Base-by-base conservation (phyloP, 1,284 basidiomycete species). In the Puccinia horiana region DNA sequence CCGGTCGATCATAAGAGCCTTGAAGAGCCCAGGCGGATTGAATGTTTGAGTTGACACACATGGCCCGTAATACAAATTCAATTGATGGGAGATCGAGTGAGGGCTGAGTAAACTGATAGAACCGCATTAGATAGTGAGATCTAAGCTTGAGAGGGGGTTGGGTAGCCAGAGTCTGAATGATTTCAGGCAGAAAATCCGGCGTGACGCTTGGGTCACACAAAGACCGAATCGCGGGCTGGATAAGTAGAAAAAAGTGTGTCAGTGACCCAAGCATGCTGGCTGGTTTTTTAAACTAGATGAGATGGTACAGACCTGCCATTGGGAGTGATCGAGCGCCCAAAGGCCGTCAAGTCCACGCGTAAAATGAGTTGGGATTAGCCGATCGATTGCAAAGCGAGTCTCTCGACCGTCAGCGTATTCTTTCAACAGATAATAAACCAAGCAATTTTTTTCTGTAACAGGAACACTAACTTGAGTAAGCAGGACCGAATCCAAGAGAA, bases 291-390 rank as follows among this genome's bases (percentile, higher is more conserved):
- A 42, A 20, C 4, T 26, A 72, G 35, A 2, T 42, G 16, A 32
- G 32, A 32, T 47, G 26, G 37, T 37, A 80, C 78, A 23, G 37
- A 73, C 78, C 69, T 80, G 49, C 78, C 78, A 80, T 63, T 72
- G 67, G 32, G 78, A 72, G 42, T 80, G 78, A 73, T 80, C 78
- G 78, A 80, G 78, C 44, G 69, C 67, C 78, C 78, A 80, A n/a
- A 80, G n/a, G 40, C 69, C 78, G 42, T 80, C 78, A 32, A 80
- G 47, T 42, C 78, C 69, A 37, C 40, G 67, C 58, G 23, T 72
- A 44, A 72, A 73, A 47, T 72, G 78, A 47, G 67, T 35, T 23
- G 78, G 78, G n/a, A 80, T 80, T 8, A 80, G 35, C 63, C 69
- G 67, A 52, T 73, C 69, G 52, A 69, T 61, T 35, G 78, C 78